phyloP scores from a whole-genome alignment of 768 basidiomycete genomes.

The Hydnum rufescens region DNA sequence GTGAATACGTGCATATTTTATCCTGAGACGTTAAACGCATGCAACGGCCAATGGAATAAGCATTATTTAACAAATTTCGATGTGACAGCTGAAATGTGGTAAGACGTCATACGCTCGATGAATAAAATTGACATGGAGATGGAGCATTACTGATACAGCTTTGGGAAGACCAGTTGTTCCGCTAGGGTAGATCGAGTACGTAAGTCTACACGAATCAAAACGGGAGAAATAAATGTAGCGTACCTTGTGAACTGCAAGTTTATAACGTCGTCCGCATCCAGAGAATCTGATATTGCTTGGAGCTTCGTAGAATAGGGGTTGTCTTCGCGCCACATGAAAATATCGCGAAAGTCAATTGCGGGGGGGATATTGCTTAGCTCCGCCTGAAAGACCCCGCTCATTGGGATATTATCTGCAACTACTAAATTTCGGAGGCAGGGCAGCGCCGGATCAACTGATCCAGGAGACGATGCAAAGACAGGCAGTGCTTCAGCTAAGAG shows the following conservation, averaged over 20 bases:
- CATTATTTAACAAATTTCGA: slow-evolving; percentile 61
- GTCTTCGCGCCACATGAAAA: slow-evolving; percentile 47
- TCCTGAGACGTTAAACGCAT: slow-evolving; percentile 52
- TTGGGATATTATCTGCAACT: slow-evolving; percentile 35
- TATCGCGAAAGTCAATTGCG: slow-evolving; percentile 50
- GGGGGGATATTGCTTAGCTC: slow-evolving; percentile 26
- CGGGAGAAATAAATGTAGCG: not conserved
- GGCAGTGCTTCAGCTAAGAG: slow-evolving; percentile 40
- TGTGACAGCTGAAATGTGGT: slow-evolving; percentile 42
- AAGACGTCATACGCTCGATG: not conserved
- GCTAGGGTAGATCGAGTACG: slow-evolving; percentile 19
- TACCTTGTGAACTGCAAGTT: slow-evolving; percentile 74
- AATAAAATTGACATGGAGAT: not conserved
- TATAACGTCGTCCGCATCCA: slow-evolving; percentile 48
- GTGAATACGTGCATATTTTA: slow-evolving; percentile 35
- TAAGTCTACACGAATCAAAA: not conserved
- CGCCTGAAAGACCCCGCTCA: slow-evolving; percentile 24
- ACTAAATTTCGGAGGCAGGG: slow-evolving; percentile 45
- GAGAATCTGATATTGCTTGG: slow-evolving; percentile 21
- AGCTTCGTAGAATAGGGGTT: slow-evolving; percentile 25
- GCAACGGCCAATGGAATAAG: slow-evolving; percentile 41
- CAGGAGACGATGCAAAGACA: slow-evolving; percentile 27
- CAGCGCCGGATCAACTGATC: slow-evolving; percentile 34
- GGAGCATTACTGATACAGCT: slow-evolving; percentile 57
- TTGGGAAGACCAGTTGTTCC: slow-evolving; percentile 69